Conservation (phyloP, 148 eudicot genomes). For the Polygonum aviculare region DNA sequence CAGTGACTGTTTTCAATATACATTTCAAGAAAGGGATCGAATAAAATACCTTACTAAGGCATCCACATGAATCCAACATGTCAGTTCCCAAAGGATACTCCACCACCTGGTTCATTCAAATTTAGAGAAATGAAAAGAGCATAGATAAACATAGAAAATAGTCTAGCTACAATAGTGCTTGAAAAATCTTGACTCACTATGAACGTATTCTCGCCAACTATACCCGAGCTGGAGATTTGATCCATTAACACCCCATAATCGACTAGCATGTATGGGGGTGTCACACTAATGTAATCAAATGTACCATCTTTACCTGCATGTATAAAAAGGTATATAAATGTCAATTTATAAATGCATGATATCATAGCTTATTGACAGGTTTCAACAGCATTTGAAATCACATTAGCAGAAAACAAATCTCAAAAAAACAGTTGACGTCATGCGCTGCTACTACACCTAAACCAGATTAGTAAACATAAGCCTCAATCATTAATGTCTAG, state of each 20-base stretch:
- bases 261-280: conserved; percentile 83
- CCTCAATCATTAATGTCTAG: background rate
- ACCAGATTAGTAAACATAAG: background rate
- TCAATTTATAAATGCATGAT: background rate
- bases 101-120: conserved; percentile 43
- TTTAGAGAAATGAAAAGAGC: background rate
- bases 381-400: background rate
- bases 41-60: conserved; percentile 61
- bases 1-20: background rate
- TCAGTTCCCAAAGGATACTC: conserved; percentile 78
- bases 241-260: conserved; percentile 75
- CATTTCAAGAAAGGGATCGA: background rate
- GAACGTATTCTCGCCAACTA: conserved; percentile 75
- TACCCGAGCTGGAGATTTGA: conserved; percentile 57
- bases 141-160: background rate
- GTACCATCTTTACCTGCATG: conserved; percentile 49
- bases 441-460: background rate
- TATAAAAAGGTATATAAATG: conserved; percentile 9
- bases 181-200: conserved; percentile 42
- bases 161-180: background rate
- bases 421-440: background rate
- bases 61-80: conserved; percentile 73
- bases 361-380: background rate
- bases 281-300: conserved; percentile 85
- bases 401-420: background rate